Evolutionary conservation across 306 rosid genomes (phyloP), one percentile per base, ranked within the genome.

Genomic region (Bauhinia variegata): DNA sequence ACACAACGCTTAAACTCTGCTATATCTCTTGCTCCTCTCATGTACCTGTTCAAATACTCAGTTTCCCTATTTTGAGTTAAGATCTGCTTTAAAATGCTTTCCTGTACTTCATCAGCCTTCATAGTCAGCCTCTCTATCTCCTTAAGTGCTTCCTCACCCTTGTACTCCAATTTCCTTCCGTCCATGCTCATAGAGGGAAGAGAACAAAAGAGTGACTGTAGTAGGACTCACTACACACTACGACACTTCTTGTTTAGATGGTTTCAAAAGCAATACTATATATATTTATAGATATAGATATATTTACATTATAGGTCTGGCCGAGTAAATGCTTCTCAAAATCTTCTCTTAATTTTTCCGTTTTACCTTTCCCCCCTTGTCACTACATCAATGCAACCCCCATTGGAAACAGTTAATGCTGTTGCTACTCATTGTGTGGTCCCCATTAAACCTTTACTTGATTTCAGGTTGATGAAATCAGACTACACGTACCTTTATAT

Each of bases 81-180:
- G 70, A 92, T 87, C 65, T 83, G 81, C 77, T 77, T 86, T 74
- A 92, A 73, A 41, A 92, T 54, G n/a, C 68, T 64, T 55, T 82
- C 85, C 39, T 92, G 97, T 82, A 85, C 88, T 76, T 63, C 87
- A 62, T 57, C 84, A 11, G 92, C 88, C 13, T 87, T 82, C 49
- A 41, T 62, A 6, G 97, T 92, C 44, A 92, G 79, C 79, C 79
- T 87, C 79, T 87, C 97, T 54, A 92, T 89, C 87, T 85, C 96
- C 68, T 77, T 79, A 43, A 92, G 74, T 46, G 97, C 97, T 77
- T 78, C 85, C 79, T 80, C 86, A 30, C 97, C 96, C 71, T 85
- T 92, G 92, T 89, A 92, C 87, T 89, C 92, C 41, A 92, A 77
- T 67, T 79, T 92, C 79, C 83, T 87, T 53, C 95, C 92, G 4